Evolutionary conservation across 2,329 filamentous ascomycete species (phyloP).

Genomic region (Aspergillus hortae): DNA sequence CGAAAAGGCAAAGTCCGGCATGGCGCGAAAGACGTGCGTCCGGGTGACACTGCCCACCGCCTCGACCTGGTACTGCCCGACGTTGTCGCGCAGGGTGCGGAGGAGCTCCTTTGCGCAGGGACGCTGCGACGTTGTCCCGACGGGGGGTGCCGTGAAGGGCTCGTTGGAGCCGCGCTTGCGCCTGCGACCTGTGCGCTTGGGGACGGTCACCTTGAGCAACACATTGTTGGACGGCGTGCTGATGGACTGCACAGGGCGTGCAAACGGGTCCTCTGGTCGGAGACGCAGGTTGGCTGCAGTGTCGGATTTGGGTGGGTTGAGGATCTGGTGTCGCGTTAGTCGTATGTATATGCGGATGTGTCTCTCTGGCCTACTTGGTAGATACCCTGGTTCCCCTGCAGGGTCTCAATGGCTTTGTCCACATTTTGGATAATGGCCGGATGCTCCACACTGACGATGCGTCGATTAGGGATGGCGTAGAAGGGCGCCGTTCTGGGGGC

Average conservation of each 20-base stretch:
- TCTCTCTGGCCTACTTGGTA: conserved; percentile 43
- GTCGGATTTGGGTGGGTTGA: conserved; percentile 45
- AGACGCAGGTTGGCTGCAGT: conserved; percentile 66
- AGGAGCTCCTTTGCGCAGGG: conserved; percentile 25
- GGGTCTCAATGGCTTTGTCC: conserved; percentile 60
- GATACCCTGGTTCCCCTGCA: conserved; percentile 56
- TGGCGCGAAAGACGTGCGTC: conserved; percentile 78
- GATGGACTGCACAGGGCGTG: conserved; percentile 73
- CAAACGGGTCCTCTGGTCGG: conserved; percentile 73
- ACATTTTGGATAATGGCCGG: conserved; percentile 63
- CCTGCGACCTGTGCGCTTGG: conserved; percentile 80
- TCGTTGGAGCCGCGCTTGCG: conserved; percentile 73
- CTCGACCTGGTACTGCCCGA: conserved; percentile 62
- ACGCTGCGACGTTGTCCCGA: conserved; percentile 24
- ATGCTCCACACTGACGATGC: conserved; percentile 62
- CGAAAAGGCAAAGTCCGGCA: conserved; percentile 84
- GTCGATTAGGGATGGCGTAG: conserved; percentile 50
- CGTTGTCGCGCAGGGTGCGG: conserved; percentile 65
- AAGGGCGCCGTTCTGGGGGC: conserved; percentile 40
- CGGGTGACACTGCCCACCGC: conserved; percentile 69
- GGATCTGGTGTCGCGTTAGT: conserved; percentile 34
- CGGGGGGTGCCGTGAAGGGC: conserved; percentile 54
- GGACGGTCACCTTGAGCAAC: conserved; percentile 79
- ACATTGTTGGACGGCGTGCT: conserved; percentile 76
- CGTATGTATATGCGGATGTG: not conserved